These are phyloP conservation scores for Dysphania ambrosioides DNA, from an alignment of 148 eudicot species.

Conservation along the genomic window DNA sequence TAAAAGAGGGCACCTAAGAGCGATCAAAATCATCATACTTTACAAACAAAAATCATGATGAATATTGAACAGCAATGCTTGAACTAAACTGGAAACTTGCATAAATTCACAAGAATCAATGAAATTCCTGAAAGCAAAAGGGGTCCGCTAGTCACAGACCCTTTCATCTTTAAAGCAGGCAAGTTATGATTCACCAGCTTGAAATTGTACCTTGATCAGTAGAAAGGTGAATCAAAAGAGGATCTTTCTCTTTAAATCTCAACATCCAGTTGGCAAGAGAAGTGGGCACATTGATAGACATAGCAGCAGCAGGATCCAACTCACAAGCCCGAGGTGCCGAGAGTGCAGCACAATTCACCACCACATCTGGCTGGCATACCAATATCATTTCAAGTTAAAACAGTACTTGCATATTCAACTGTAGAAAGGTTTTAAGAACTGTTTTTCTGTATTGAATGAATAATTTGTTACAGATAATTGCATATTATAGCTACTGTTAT, in stretches of 20 bases:
- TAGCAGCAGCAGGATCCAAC: conserved; percentile 73
- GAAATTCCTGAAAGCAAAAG: too few relatives aligned
- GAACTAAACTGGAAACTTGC: neutral
- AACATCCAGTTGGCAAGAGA: conserved; percentile 76
- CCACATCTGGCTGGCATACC: conserved; percentile 72
- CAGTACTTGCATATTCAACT: neutral
- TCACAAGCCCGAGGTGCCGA: conserved; percentile 89
- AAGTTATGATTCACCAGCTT: neutral
- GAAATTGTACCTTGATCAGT: conserved; percentile 83
- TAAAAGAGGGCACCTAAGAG: neutral
- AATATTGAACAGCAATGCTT: neutral
- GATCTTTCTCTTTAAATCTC: conserved; percentile 42
- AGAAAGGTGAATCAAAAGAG: conserved; percentile 83
- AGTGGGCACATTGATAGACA: conserved; percentile 79
- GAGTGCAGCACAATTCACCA: conserved; percentile 92
- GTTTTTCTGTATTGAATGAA: too few relatives aligned
- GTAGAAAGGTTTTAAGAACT: too few relatives aligned
- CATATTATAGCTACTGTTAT: too few relatives aligned
- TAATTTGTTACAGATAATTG: too few relatives aligned
- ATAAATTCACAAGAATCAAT: neutral
- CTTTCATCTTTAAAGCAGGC: neutral
- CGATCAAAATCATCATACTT: neutral
- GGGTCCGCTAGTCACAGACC: too few relatives aligned
- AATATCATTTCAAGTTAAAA: neutral
- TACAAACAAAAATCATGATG: neutral